phyloP scores from a whole-genome alignment of 176 grass and related monocot species.

The Eragrostis nindensis region DNA sequence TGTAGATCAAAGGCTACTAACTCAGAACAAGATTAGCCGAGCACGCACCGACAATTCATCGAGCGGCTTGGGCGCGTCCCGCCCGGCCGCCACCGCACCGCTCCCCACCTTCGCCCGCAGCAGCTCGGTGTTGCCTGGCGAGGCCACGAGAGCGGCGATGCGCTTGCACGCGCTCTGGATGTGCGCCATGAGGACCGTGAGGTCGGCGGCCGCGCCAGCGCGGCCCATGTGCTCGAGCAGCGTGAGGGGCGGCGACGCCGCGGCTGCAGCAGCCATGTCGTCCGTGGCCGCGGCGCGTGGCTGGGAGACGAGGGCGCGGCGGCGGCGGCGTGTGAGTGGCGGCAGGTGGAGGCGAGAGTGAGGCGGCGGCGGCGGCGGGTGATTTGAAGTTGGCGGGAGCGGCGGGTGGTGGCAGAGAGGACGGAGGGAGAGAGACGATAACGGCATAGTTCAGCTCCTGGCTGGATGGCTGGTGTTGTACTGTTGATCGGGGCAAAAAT shows the following conservation, averaged over 20 bases:
- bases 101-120: slow-evolving; percentile 22
- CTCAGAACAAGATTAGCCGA: background rate
- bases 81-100: slow-evolving; percentile 17
- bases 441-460: slow-evolving; percentile 38
- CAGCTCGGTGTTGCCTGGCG: slow-evolving; percentile 60
- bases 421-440: slow-evolving; percentile 27
- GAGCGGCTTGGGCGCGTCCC: slow-evolving; percentile 84
- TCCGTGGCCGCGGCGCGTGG: slow-evolving; percentile 2
- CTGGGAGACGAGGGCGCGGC: background rate
- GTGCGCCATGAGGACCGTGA: slow-evolving; percentile 70
- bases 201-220: slow-evolving; percentile 48
- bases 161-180: slow-evolving; percentile 88
- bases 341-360: slow-evolving; percentile 1
- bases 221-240: slow-evolving; percentile 69
- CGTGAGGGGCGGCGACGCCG: slow-evolving; percentile 33
- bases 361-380: background rate
- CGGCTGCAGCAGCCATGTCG: slow-evolving; percentile 29
- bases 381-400: slow-evolving; percentile 44
- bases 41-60: slow-evolving; percentile 74
- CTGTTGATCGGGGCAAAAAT: background rate
- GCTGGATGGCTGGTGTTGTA: background rate
- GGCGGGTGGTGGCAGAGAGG: slow-evolving; percentile 2
- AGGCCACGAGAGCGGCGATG: slow-evolving; percentile 79
- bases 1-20: background rate
- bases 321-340: background rate